These are phyloP conservation scores for Arthrobotrys pseudoclavata DNA, from an alignment of 2,329 filamentous ascomycete genomes.

Conservation along the genomic window DNA sequence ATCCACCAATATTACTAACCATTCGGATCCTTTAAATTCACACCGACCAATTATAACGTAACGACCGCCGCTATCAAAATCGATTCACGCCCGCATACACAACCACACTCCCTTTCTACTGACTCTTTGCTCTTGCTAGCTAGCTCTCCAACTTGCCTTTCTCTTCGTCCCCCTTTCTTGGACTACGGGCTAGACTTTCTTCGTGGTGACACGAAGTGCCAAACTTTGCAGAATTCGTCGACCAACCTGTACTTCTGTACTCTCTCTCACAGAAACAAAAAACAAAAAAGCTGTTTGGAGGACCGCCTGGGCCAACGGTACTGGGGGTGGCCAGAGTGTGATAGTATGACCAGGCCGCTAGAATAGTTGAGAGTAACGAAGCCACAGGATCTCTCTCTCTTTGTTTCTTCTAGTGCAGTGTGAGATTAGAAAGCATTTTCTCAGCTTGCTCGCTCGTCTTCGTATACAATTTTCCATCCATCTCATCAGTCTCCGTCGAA, in stretches of 20 bases:
- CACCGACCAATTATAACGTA: not conserved
- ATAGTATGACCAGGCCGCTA: constrained; percentile 59
- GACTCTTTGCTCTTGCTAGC: constrained; percentile 1
- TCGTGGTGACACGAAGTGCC: constrained; percentile 55
- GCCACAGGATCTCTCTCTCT: constrained; percentile 38
- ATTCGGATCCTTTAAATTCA: not conserved
- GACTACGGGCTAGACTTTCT: constrained; percentile 32
- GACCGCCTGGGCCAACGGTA: constrained; percentile 32
- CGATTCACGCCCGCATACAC: not conserved
- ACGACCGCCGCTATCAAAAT: not conserved
- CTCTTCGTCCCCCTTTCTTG: constrained; percentile 22
- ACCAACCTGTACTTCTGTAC: constrained; percentile 53
- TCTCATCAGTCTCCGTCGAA: constrained; percentile 4
- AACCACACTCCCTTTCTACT: not conserved
- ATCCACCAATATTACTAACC: not conserved
- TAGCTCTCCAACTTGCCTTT: not conserved
- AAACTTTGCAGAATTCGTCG: constrained; percentile 55
- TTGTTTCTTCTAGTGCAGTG: constrained; percentile 37
- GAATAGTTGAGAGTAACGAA: constrained; percentile 54
- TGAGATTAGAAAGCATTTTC: constrained; percentile 38
- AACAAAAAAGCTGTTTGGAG: constrained; percentile 20
- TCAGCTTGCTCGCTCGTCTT: constrained; percentile 24
- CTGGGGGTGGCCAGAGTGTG: constrained; percentile 42
- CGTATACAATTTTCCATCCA: constrained; percentile 17
- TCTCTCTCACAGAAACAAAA: constrained; percentile 14